Conservation (phyloP, 116 monocot species). For the Posidonia oceanica region DNA sequence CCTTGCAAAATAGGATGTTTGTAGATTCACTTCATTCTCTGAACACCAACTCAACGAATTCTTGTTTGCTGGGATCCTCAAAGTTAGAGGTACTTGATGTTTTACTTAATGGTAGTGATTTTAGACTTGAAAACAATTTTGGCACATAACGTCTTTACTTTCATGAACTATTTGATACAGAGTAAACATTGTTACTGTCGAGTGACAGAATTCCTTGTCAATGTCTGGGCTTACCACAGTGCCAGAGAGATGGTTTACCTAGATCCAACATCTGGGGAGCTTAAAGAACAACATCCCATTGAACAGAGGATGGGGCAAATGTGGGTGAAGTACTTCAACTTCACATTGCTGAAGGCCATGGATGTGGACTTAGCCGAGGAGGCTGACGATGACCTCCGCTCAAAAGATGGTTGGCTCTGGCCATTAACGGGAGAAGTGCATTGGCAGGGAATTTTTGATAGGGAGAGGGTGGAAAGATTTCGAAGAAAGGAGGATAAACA, state of each 20-base stretch:
- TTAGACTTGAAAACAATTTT: neutral
- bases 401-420: slow-evolving; percentile 49
- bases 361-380: slow-evolving; percentile 95
- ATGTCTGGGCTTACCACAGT: slow-evolving; percentile 97
- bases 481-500: slow-evolving; percentile 14
- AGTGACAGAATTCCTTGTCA: slow-evolving; percentile 63
- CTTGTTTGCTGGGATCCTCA: slow-evolving; percentile 62
- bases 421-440: slow-evolving; percentile 80
- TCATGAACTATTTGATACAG: slow-evolving; percentile 26
- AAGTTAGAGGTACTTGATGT: slow-evolving; percentile 37
- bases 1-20: slow-evolving; percentile 51
- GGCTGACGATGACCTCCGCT: slow-evolving; percentile 46
- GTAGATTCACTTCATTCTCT: slow-evolving; percentile 68
- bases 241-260: slow-evolving; percentile 76
- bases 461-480: slow-evolving; percentile 47
- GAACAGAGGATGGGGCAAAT: slow-evolving; percentile 38
- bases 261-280: slow-evolving; percentile 50
- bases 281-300: slow-evolving; percentile 62
- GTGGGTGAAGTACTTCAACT: slow-evolving; percentile 76
- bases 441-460: slow-evolving; percentile 66
- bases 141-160: neutral
- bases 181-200: slow-evolving; percentile 82
- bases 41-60: slow-evolving; percentile 18
- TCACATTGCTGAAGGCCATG: slow-evolving; percentile 66
- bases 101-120: neutral